Evolutionary conservation across 805 yeast species (phyloP), one percentile per base, ranked within the genome.

Genomic region (Barnettozyma pratensis): DNA sequence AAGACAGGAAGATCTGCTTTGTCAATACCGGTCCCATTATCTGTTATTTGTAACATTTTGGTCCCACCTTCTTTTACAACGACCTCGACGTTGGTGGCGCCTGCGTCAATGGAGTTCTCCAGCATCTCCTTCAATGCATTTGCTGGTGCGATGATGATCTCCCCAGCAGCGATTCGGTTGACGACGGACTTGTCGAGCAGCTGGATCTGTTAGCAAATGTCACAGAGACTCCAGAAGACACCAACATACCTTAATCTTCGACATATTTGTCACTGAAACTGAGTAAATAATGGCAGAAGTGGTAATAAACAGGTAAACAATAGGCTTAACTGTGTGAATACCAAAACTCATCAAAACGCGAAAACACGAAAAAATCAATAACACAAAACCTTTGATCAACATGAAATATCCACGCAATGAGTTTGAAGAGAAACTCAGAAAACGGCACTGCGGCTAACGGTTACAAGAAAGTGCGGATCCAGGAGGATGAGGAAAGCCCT

Each of bases 91-190:
- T 75, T 64, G 0, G 91, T 74, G 10, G 96, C 71, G 0, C 76
- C 73, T 0, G 99, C 97, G 64, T 94, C 99, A 10, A 94, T 80
- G 6, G 96, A 79, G 70, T 94, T 94, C 68, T 94, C 99, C 51
- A 94, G 69, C 70, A 94, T 71, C 64, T 94, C 99, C 62, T 94
- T 94, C 39, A 94, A 69, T 0, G 99, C 99, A 63, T 92, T 94
- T 5, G 92, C 86, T 0, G 99, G 98, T 5, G 91, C 92, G 29
- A 91, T 77, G 49, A 94, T 87, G 67, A 94, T 88, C 68, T 94
- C 98, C 0, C 99, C 99, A 1, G 99, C 99, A 0, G 99, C 99
- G 29, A 94, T 94, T 52, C 84, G 79, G 64, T 90, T 91, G 43
- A 94, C 87, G 25, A 91, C 97, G 3, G 79, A 64, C 12, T 70